A percentile compares a stretch with the other conserved stretches of the same genome.
Conservation (phyloP, 1,284 basidiomycete genomes). For the Schizophyllum commune region DNA sequence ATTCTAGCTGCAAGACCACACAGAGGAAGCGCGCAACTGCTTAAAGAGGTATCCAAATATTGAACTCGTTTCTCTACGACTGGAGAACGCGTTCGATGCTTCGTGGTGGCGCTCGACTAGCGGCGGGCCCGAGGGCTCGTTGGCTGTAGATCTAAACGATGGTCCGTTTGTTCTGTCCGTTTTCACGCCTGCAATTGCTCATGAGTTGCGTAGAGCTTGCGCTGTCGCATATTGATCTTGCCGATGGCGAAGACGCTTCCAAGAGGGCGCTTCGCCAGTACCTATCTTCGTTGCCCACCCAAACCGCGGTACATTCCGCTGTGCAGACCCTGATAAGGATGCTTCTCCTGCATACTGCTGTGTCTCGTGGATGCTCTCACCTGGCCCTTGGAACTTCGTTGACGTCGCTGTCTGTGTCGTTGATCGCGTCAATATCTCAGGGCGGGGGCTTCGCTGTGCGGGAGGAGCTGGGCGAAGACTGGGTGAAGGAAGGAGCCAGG, state of each 20-base stretch:
- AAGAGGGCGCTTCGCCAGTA: constrained; percentile 44
- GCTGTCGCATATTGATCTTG: not conserved
- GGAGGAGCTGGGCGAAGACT: constrained; percentile 67
- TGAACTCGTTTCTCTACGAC: constrained; percentile 40
- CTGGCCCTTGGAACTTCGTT: constrained; percentile 77
- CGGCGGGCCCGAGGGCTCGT: not conserved
- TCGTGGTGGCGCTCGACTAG: not conserved
- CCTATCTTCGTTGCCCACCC: constrained; percentile 67
- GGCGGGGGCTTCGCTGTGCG: constrained; percentile 75
- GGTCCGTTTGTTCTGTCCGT: constrained; percentile 12
- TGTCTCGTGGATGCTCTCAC: constrained; percentile 56
- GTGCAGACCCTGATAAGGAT: constrained; percentile 60
- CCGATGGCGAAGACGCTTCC: not conserved
- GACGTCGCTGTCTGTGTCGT: constrained; percentile 70
- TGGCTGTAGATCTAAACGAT: not conserved
- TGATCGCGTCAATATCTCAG: constrained; percentile 70
- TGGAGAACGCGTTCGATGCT: constrained; percentile 7
- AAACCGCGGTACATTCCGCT: constrained; percentile 63
- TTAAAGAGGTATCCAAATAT: constrained; percentile 42
- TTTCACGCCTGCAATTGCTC: constrained; percentile 9
- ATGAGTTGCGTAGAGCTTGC: not conserved
- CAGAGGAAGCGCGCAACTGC: constrained; percentile 37
- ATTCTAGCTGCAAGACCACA: constrained; percentile 47
- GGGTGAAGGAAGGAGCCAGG: constrained; percentile 27
- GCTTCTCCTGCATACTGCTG: constrained; percentile 63